Percentiles rank a stretch among this genome's conserved stretches.
Conservation (phyloP, 345 rosid genomes). For the Toxicodendron radicans region DNA sequence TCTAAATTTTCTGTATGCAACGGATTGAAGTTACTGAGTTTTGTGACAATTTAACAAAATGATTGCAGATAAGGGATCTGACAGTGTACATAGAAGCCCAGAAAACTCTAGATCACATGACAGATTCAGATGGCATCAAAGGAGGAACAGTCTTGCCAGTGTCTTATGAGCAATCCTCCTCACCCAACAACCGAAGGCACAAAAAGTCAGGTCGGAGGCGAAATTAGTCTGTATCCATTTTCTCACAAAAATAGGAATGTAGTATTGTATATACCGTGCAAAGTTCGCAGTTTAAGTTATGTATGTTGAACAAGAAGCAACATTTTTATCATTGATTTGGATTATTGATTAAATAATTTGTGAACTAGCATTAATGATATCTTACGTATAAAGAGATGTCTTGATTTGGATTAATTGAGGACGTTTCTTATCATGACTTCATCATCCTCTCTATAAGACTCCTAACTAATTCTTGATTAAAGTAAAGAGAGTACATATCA, state of each 20-base stretch:
- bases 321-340: too few species aligned
- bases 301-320: too few species aligned
- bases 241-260: background rate
- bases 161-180: slow-evolving; percentile 50
- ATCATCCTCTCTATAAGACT: too few species aligned
- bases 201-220: slow-evolving; percentile 52
- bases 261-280: too few species aligned
- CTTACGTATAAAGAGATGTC: too few species aligned
- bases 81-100: slow-evolving; percentile 73
- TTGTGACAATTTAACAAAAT: slow-evolving; percentile 6
- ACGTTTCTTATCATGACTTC: too few species aligned
- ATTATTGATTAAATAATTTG: too few species aligned
- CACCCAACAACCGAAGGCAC: slow-evolving; percentile 41
- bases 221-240: slow-evolving; percentile 25
- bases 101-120: slow-evolving; percentile 56
- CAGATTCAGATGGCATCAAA: slow-evolving; percentile 52
- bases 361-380: too few species aligned
- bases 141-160: slow-evolving; percentile 74
- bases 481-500: background rate
- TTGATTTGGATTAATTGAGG: too few species aligned
- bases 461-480: too few species aligned
- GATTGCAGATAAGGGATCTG: slow-evolving; percentile 77
- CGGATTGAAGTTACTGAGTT: slow-evolving; percentile 3
- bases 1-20: background rate
- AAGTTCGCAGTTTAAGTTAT: too few species aligned